Percentiles rank a stretch among this genome's conserved stretches.
phyloP scores from a whole-genome alignment of 2,329 filamentous ascomycete species.

The Trichoderma atrobrunneum region DNA sequence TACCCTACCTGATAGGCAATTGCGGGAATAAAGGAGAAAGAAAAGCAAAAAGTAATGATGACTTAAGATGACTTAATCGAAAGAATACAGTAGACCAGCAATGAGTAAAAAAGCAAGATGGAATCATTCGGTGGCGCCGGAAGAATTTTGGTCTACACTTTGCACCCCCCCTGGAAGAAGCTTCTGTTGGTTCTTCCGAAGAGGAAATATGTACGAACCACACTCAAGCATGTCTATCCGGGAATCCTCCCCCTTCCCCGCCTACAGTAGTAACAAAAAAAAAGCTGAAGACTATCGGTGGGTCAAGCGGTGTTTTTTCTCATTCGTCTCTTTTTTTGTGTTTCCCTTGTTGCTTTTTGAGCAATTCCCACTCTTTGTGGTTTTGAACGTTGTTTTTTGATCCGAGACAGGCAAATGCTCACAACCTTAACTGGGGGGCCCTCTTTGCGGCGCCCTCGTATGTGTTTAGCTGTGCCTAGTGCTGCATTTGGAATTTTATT shows the following conservation, averaged over 20 bases:
- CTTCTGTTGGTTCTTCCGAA: neutral
- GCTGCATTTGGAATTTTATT: conserved; percentile 1
- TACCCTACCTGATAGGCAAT: neutral
- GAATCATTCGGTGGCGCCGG: conserved; percentile 10
- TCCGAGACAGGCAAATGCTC: neutral
- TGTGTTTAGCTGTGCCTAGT: neutral
- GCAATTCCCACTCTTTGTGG: neutral
- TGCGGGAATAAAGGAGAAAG: neutral
- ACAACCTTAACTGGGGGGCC: neutral
- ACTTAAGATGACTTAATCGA: neutral
- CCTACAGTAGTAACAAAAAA: neutral
- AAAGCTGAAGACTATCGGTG: neutral
- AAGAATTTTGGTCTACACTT: neutral
- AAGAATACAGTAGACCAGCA: neutral
- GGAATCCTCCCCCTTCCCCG: neutral
- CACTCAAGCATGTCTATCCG: neutral
- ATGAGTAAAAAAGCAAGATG: neutral
- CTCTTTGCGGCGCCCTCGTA: neutral
- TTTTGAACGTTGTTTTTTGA: neutral
- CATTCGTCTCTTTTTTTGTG: neutral
- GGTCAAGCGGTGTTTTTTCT: neutral
- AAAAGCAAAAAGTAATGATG: neutral
- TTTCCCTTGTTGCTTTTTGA: neutral
- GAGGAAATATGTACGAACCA: neutral
- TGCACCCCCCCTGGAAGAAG: neutral